Evolutionary conservation across 2,329 filamentous ascomycete species (phyloP).

Genomic region (Botrytis aclada): DNA sequence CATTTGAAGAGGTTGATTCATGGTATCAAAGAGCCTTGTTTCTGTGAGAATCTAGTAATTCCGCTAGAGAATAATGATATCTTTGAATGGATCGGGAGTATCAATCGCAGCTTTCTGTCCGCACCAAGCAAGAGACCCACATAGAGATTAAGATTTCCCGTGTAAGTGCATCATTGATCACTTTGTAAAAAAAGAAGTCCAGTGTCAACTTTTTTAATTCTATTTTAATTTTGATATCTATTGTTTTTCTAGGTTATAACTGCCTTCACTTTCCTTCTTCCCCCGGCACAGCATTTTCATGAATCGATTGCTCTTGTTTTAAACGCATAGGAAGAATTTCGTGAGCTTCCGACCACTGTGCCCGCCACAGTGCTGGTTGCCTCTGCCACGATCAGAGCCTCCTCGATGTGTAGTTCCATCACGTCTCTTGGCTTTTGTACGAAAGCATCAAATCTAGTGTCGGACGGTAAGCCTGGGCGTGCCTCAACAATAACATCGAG

Average conservation of each 20-base stretch:
- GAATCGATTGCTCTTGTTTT: neutral
- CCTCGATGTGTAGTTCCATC: neutral
- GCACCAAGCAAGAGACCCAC: neutral
- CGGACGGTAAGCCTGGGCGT: neutral
- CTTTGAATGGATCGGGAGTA: neutral
- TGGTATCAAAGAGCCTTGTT: rapidly evolving
- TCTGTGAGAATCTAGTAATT: neutral
- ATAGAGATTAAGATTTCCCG: neutral
- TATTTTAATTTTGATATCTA: neutral
- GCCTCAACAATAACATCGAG: neutral
- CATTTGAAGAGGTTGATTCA: neutral
- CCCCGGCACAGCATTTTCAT: neutral
- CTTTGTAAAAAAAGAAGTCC: neutral
- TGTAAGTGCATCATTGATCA: neutral
- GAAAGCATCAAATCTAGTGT: neutral
- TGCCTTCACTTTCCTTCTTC: neutral
- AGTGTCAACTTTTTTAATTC: rapidly evolving
- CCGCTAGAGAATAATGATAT: neutral
- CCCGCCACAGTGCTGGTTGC: neutral
- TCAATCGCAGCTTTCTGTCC: neutral
- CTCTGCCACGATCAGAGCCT: neutral
- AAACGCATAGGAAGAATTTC: too few relatives aligned
- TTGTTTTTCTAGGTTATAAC: neutral
- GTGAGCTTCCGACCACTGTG: neutral
- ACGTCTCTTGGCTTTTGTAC: neutral